These are phyloP conservation scores for Cryptococcus jaspeensis DNA, from an alignment of 1,284 basidiomycete genomes.

Conservation along the genomic window DNA sequence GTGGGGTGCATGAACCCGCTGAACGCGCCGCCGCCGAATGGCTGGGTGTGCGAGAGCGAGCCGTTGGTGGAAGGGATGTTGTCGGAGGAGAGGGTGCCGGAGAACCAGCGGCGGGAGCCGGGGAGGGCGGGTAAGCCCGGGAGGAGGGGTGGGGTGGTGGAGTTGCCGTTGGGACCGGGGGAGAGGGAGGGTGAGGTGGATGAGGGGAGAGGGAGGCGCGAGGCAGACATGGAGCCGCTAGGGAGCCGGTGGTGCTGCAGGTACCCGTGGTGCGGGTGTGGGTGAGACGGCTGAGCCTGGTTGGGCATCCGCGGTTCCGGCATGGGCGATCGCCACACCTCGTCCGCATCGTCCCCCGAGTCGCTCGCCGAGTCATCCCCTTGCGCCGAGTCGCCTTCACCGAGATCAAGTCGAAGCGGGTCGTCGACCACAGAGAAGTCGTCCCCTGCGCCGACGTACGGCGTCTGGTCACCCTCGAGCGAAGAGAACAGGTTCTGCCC, in stretches of 20 bases:
- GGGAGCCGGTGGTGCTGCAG: neutral
- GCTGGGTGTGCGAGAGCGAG: constrained; percentile 19
- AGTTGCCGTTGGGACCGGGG: neutral
- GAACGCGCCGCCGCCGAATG: constrained; percentile 4
- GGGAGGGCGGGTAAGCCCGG: constrained; percentile 22
- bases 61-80: constrained; percentile 40
- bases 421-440: constrained; percentile 16
- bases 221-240: neutral
- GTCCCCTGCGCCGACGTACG: constrained; percentile 33
- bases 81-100: constrained; percentile 31
- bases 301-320: constrained; percentile 3
- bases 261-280: neutral
- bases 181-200: neutral
- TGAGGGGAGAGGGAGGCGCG: neutral
- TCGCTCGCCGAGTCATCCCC: constrained; percentile 31
- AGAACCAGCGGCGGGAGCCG: constrained; percentile 42
- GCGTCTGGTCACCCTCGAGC: constrained; percentile 48
- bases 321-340: constrained; percentile 28
- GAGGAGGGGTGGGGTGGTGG: constrained; percentile 10
- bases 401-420: constrained; percentile 20
- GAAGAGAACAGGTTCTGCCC: constrained; percentile 51
- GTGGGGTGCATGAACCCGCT: constrained; percentile 30
- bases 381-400: neutral
- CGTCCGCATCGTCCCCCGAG: constrained; percentile 22
- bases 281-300: neutral